These are phyloP conservation scores for Phytophthora pseudosyringae DNA, from an alignment of 352 stramenopile species.

Conservation along the genomic window DNA sequence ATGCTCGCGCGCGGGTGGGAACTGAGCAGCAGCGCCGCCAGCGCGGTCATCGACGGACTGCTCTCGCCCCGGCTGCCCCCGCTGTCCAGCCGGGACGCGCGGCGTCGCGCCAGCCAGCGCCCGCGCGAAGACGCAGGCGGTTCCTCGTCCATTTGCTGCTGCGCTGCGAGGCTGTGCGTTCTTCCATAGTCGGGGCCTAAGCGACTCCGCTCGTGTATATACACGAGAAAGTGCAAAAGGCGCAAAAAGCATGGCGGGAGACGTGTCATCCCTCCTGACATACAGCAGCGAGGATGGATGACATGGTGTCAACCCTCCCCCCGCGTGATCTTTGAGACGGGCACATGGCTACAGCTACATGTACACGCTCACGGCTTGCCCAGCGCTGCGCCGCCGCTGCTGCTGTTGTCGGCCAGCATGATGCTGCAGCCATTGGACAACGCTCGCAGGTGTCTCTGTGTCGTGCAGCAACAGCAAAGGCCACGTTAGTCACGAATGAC, in stretches of 20 bases:
- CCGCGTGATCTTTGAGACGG: slow-evolving; percentile 22
- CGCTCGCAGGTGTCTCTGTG: slow-evolving; percentile 63
- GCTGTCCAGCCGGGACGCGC: slow-evolving; percentile 21
- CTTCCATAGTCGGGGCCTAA: slow-evolving; percentile 23
- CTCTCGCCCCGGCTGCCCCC: slow-evolving; percentile 20
- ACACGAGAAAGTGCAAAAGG: slow-evolving; percentile 7
- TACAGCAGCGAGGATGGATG: neutral
- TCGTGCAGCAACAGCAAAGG: slow-evolving; percentile 1
- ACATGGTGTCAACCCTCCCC: neutral
- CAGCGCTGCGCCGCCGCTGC: slow-evolving; percentile 3
- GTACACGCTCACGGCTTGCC: neutral
- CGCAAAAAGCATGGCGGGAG: neutral
- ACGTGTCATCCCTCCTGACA: slow-evolving; percentile 12
- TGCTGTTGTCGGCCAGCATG: slow-evolving; percentile 48
- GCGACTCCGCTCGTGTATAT: neutral
- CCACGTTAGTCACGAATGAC: slow-evolving; percentile 3
- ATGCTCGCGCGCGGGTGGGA: slow-evolving; percentile 28
- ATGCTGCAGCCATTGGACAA: slow-evolving; percentile 83
- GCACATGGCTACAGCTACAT: slow-evolving; percentile 24
- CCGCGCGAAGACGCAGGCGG: slow-evolving; percentile 20
- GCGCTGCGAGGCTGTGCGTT: slow-evolving; percentile 6
- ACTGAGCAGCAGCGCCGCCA: slow-evolving; percentile 32
- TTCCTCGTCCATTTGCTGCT: slow-evolving; percentile 26
- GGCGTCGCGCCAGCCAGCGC: slow-evolving; percentile 31
- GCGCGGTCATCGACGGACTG: slow-evolving; percentile 24